Conservation (phyloP, 1,284 basidiomycete species). For the Microbotryum saponariae region DNA sequence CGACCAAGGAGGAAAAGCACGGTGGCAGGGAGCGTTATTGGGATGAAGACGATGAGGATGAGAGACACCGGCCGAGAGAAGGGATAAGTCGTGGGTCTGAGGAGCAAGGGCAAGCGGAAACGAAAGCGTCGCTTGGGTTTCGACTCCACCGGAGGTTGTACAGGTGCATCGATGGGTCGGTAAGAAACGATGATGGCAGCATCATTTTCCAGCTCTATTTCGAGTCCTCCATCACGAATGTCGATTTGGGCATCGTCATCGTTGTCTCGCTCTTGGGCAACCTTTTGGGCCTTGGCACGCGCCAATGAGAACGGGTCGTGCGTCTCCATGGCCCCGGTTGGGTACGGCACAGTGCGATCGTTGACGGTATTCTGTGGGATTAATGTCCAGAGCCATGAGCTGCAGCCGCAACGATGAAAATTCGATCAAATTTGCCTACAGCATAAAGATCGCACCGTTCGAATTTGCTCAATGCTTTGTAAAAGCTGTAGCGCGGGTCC, state of each 20-base stretch:
- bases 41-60: constrained; percentile 16
- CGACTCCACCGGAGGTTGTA: neutral
- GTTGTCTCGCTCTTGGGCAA: constrained; percentile 9
- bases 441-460: constrained; percentile 69
- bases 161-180: neutral
- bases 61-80: constrained; percentile 15
- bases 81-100: constrained; percentile 20
- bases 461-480: constrained; percentile 64
- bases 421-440: too few relatives aligned
- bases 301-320: constrained; percentile 49
- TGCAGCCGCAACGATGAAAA: too few relatives aligned
- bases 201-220: constrained; percentile 8
- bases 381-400: too few relatives aligned
- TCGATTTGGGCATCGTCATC: constrained; percentile 15
- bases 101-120: constrained; percentile 3
- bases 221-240: constrained; percentile 22
- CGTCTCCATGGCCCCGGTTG: constrained; percentile 63
- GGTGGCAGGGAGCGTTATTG: constrained; percentile 13
- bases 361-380: constrained; percentile 27
- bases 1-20: constrained; percentile 17
- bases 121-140: neutral
- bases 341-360: constrained; percentile 65
- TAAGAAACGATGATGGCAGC: constrained; percentile 11
- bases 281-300: constrained; percentile 22
- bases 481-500: constrained; percentile 71